Evolutionary conservation across 257 asterid species (phyloP), one percentile per base, ranked within the genome.

Genomic region (Solanum virginianum): DNA sequence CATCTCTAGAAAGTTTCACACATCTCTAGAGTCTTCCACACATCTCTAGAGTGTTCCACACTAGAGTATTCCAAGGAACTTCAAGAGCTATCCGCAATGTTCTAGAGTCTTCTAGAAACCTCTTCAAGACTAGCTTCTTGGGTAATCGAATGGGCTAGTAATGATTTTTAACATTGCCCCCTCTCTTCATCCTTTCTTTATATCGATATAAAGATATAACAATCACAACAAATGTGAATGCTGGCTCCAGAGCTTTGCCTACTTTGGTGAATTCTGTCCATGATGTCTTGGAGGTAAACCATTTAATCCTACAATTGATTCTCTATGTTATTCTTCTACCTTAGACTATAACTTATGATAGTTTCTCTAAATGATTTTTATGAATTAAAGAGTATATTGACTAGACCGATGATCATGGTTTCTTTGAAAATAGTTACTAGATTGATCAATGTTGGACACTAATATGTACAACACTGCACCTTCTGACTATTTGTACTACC

Each of bases 161-260:
- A n/a, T n/a, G n/a, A n/a, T n/a, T n/a, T n/a, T n/a, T n/a, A n/a
- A n/a, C n/a, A n/a, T n/a, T n/a, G n/a, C n/a, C n/a, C 10, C 94
- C 97, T 80, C 91, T 94, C 29, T 96, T 96, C 87, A 92, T 53
- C 53, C 68, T 4, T 95, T 32, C 36, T 32, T 32, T 32, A 32
- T 32, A 32, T 88, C 96, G 98, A 80, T 95, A 90, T 45, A 91
- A 93, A 90, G 86, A 94, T 63, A 84, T 94, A 32, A 88, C 88
- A 47, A 86, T 95, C 87, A 85, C 89, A 41, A 95, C 98, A 6
- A 88, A 92, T 53, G 97, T 95, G 60, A 91, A 89, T 71, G 57
- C 93, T 13, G 98, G 97, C n/a, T 92, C 97, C 45, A 89, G 98
- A 89, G 98, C 98, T 79, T 89, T 95, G 88, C 98, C 98, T 26